Conservation (phyloP, 2,329 filamentous ascomycete species). For the Colletotrichum sp. region DNA sequence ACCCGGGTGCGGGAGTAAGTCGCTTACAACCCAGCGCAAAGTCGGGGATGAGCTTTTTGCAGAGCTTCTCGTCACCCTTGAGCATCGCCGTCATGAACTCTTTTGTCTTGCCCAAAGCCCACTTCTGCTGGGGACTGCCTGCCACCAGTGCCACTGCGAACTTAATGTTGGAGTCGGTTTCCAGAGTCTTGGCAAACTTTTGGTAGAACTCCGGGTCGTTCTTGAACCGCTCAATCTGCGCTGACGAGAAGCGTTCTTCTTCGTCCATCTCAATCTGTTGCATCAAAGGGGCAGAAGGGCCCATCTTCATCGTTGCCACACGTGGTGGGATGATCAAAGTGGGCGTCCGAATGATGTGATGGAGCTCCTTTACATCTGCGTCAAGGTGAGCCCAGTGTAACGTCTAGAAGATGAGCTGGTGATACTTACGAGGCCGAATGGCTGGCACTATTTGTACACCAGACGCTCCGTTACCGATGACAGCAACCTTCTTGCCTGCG, state of each 20-base stretch:
- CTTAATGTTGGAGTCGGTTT: conserved; percentile 47
- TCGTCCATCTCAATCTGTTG: conserved; percentile 27
- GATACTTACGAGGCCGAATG: conserved; percentile 46
- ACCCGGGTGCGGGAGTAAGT: conserved; percentile 56
- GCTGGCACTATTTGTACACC: conserved; percentile 59
- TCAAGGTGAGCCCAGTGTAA: conserved; percentile 23
- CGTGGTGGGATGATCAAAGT: conserved; percentile 47
- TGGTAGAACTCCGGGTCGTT: conserved; percentile 50
- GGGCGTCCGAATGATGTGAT: conserved; percentile 46
- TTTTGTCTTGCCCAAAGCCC: conserved; percentile 43
- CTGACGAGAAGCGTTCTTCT: conserved; percentile 27
- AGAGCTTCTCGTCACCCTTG: conserved; percentile 53
- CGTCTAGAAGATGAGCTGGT: neutral
- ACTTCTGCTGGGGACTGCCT: conserved; percentile 44
- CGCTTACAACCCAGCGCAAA: conserved; percentile 53
- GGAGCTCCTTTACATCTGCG: conserved; percentile 41
- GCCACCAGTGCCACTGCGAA: conserved; percentile 49
- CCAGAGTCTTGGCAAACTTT: conserved; percentile 51
- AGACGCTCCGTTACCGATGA: conserved; percentile 63
- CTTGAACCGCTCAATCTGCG: conserved; percentile 53
- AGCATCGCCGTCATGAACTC: conserved; percentile 55
- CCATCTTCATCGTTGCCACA: conserved; percentile 34
- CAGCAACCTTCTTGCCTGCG: conserved; percentile 54
- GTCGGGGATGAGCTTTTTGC: conserved; percentile 54
- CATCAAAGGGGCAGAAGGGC: conserved; percentile 34